Conservation (phyloP, 2,329 filamentous ascomycete species). For the Gaeumannomyces tritici region DNA sequence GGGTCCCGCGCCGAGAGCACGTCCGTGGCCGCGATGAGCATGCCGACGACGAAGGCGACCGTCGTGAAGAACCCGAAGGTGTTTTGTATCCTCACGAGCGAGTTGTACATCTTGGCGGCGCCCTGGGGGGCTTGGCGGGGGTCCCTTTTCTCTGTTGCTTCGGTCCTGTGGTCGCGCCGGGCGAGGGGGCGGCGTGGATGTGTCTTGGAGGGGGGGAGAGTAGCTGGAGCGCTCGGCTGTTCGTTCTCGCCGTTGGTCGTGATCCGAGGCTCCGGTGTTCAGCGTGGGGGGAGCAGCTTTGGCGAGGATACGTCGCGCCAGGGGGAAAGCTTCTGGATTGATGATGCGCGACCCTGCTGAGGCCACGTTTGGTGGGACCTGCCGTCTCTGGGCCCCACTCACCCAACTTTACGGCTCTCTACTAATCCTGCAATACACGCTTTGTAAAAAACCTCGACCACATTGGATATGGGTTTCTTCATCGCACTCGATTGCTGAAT, state of each 20-base stretch:
- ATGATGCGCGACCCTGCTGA: background rate
- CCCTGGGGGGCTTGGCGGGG: conserved; percentile 1
- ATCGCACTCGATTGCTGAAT: too few relatives aligned
- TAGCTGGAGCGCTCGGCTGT: background rate
- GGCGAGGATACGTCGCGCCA: background rate
- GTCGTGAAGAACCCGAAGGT: conserved; percentile 98
- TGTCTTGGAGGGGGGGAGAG: too few relatives aligned
- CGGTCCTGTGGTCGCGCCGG: background rate
- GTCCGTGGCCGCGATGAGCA: conserved; percentile 72
- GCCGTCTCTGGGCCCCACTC: background rate
- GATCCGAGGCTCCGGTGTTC: background rate
- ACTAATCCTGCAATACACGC: too few relatives aligned
- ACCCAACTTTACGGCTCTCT: background rate
- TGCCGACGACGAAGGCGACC: conserved; percentile 73
- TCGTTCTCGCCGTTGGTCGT: background rate
- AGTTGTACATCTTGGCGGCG: conserved; percentile 80
- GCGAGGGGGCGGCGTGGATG: background rate
- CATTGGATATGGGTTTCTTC: too few relatives aligned
- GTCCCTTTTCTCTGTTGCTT: too few relatives aligned
- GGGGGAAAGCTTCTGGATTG: background rate
- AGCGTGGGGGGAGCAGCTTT: background rate
- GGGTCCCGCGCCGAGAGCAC: conserved; percentile 61
- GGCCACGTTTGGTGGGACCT: background rate
- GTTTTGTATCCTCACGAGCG: conserved; percentile 76
- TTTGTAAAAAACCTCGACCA: too few relatives aligned